Conservation (phyloP, 164 flowering plant genomes). For the Pachysandra terminalis region DNA sequence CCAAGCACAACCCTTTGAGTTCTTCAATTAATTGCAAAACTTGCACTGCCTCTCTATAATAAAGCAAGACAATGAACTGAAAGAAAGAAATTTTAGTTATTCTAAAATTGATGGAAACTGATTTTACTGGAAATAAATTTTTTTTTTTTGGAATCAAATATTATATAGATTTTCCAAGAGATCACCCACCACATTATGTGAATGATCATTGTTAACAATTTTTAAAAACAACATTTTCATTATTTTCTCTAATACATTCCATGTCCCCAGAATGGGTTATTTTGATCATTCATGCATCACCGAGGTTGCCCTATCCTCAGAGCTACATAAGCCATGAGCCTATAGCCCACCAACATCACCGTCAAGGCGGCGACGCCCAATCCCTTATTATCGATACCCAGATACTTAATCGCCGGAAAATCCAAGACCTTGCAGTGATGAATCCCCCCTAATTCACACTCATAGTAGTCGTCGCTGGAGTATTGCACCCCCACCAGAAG, state of each 20-base stretch:
- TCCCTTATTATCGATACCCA: slow-evolving; percentile 38
- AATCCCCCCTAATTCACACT: slow-evolving; percentile 45
- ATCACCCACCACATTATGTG: too few relatives aligned
- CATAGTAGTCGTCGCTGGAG: slow-evolving; percentile 46
- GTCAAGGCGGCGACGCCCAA: slow-evolving; percentile 63
- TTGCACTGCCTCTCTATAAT: too few relatives aligned
- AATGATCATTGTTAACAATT: too few relatives aligned
- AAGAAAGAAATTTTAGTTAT: too few relatives aligned
- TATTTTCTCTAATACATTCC: not conserved
- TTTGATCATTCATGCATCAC: slow-evolving; percentile 18
- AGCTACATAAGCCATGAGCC: slow-evolving; percentile 76
- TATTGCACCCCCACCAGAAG: slow-evolving; percentile 81
- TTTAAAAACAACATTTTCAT: not conserved
- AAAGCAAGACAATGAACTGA: too few relatives aligned
- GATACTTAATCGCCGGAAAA: slow-evolving; percentile 49
- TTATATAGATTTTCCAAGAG: too few relatives aligned
- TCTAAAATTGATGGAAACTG: too few relatives aligned
- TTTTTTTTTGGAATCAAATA: too few relatives aligned
- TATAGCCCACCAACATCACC: slow-evolving; percentile 70
- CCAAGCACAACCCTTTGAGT: too few relatives aligned
- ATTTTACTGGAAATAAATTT: too few relatives aligned
- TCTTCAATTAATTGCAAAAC: too few relatives aligned
- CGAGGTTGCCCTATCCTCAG: slow-evolving; percentile 51
- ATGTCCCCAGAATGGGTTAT: too few relatives aligned
- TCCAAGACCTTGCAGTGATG: slow-evolving; percentile 59